Evolutionary conservation across 2,329 filamentous ascomycete species (phyloP), one percentile per base, ranked within the genome.

Genomic region (Trichophyton benhamiae): DNA sequence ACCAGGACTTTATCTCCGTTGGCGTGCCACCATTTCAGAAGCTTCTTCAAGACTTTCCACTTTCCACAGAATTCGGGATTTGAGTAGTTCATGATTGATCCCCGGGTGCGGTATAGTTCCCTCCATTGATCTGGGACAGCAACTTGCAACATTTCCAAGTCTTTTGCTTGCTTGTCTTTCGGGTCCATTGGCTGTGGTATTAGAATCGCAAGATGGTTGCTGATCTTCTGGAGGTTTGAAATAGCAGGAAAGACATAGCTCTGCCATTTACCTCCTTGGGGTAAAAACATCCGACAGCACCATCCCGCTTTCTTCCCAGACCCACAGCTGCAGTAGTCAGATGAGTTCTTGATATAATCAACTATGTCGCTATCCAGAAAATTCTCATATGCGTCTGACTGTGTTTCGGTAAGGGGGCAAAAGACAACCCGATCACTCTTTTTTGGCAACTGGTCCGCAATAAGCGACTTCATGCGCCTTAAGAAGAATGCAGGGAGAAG

Each of bases 401-500:
- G 94, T 0, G 86, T 82, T 3, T 87, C 82, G 0, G 91, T 96
- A 20, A 99, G 80, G 1, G 91, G 91, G 67, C 94, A 99, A 70
- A 99, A 99, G 3, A 97, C 90, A 0, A 97, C 91, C 60, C 87
- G 85, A 71, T 99, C 94, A 38, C 84, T 91, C 79, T 99, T 99
- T 75, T 91, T 95, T 0, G 94, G 94, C 6, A 99, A 79, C 70
- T 99, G 92, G 68, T 96, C 80, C 0, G 91, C 90, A 63, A 99
- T 96, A 15, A 97, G 78, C 0, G 86, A 86, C 77, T 99, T 99
- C 83, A 96, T 94, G 1, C 94, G 85, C 1, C 94, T 87, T 1
- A 96, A 80, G 67, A 99, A 97, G 72, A 95, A 95, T 13, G 85
- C 83, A 0, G 94, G 94, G 2, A 99, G 79, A 0, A 99, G 82